A percentile compares a stretch with the other conserved stretches of the same genome.
Evolutionary conservation across 106 monocot genomes (phyloP).

Genomic region (Phalaenopsis aphrodite): DNA sequence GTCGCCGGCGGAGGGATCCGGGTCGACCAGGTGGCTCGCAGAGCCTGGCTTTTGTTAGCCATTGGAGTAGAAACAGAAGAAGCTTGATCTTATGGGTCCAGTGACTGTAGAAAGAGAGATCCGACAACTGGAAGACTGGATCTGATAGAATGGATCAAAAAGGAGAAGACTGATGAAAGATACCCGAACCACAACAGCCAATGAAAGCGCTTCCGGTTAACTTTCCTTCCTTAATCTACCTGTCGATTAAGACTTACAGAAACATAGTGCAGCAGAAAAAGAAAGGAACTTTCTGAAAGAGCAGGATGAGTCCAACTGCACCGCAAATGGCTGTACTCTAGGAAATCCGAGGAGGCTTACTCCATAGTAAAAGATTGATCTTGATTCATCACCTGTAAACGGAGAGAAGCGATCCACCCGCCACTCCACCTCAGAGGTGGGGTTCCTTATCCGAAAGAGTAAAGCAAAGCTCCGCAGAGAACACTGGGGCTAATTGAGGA

Average conservation of each 20-base stretch:
- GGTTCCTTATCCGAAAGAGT: neutral
- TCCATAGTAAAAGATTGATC: neutral
- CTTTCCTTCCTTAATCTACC: neutral
- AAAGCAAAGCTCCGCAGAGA: neutral
- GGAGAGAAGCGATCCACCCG: neutral
- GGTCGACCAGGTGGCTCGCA: conserved; percentile 37
- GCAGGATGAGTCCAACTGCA: neutral
- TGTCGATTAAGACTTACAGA: neutral
- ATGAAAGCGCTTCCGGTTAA: neutral
- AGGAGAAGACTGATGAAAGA: neutral
- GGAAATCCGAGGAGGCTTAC: neutral
- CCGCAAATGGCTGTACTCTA: neutral
- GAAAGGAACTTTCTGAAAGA: neutral
- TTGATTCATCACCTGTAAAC: too few species aligned
- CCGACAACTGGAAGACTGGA: neutral
- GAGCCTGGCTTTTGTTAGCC: conserved; percentile 13
- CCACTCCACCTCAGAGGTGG: neutral
- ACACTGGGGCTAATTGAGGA: neutral
- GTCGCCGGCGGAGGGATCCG: conserved; percentile 13
- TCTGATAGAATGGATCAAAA: neutral
- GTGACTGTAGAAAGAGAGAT: neutral
- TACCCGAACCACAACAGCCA: neutral
- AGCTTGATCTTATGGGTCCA: neutral
- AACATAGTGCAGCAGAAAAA: neutral
- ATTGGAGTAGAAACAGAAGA: neutral